phyloP scores from a whole-genome alignment of 2,329 filamentous ascomycete species.

The Botryotinia convoluta region DNA sequence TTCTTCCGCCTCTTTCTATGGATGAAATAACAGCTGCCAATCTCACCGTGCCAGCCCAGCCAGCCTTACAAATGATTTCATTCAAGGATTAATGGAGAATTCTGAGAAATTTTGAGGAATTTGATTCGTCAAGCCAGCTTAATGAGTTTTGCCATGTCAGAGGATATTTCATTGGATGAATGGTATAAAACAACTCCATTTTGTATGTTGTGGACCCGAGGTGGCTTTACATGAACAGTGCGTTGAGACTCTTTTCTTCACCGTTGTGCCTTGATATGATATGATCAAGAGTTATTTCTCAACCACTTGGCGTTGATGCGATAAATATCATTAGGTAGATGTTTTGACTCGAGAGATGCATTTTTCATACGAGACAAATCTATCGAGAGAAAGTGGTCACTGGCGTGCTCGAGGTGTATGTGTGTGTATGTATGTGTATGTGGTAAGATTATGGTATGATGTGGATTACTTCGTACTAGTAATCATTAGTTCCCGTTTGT shows the following conservation, averaged over 20 bases:
- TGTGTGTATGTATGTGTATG: background rate
- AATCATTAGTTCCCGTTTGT: background rate
- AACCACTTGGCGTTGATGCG: background rate
- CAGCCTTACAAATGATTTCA: conserved; percentile 18
- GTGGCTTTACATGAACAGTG: background rate
- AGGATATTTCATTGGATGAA: conserved; percentile 4
- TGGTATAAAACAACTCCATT: background rate
- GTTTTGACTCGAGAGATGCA: background rate
- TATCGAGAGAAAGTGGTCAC: background rate
- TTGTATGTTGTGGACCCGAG: conserved; percentile 8
- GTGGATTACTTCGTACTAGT: background rate
- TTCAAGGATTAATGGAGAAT: conserved; percentile 6
- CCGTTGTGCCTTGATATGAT: background rate
- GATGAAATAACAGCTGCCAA: conserved; percentile 7
- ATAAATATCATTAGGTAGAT: background rate
- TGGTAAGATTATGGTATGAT: background rate
- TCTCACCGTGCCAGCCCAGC: conserved; percentile 17
- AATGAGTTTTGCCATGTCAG: conserved; percentile 20
- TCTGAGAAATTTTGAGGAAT: background rate
- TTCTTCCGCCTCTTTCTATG: conserved; percentile 7
- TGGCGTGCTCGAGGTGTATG: background rate
- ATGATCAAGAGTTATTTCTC: background rate
- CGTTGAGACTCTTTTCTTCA: conserved; percentile 8
- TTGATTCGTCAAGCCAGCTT: conserved; percentile 14
- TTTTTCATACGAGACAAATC: background rate